Evolutionary conservation across 305 asterid species (phyloP).

Genomic region (Caryopteris hybrid): DNA sequence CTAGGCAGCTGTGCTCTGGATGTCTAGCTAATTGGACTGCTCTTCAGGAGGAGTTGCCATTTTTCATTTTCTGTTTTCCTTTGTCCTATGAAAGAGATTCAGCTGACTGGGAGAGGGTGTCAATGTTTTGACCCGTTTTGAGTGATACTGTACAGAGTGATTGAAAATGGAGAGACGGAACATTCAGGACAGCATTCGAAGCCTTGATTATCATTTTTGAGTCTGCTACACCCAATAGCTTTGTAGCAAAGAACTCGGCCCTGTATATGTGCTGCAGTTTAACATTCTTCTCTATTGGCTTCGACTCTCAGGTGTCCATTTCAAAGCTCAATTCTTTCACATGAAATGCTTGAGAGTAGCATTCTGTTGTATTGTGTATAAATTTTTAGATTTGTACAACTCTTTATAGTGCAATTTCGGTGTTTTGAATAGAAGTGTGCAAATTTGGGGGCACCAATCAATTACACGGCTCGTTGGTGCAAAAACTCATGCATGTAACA

Average conservation of each 20-base stretch:
- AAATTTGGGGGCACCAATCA: slow-evolving; percentile 14
- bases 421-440: slow-evolving; percentile 24
- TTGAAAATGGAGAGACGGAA: slow-evolving; percentile 27
- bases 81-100: slow-evolving; percentile 22
- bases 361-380: slow-evolving; percentile 44
- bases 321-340: slow-evolving; percentile 31
- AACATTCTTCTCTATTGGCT: slow-evolving; percentile 8
- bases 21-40: slow-evolving; percentile 19
- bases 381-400: slow-evolving; percentile 16
- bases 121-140: slow-evolving; percentile 25
- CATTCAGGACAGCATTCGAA: slow-evolving; percentile 19
- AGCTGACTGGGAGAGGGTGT: slow-evolving; percentile 13
- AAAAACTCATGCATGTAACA: too few relatives aligned
- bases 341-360: slow-evolving; percentile 31
- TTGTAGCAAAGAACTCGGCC: slow-evolving; percentile 31
- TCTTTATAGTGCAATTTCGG: slow-evolving; percentile 20
- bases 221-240: slow-evolving; percentile 22
- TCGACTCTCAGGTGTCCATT: slow-evolving; percentile 18
- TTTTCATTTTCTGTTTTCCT: slow-evolving; percentile 19
- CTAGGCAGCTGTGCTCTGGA: slow-evolving; percentile 19
- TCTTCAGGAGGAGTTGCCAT: slow-evolving; percentile 17
- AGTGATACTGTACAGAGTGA: slow-evolving; percentile 39
- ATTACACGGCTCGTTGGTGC: not conserved
- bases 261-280: slow-evolving; percentile 22
- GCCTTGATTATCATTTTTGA: slow-evolving; percentile 22